Evolutionary conservation across 306 rosid species (phyloP).

Genomic region (Styphnolobium japonicum): DNA sequence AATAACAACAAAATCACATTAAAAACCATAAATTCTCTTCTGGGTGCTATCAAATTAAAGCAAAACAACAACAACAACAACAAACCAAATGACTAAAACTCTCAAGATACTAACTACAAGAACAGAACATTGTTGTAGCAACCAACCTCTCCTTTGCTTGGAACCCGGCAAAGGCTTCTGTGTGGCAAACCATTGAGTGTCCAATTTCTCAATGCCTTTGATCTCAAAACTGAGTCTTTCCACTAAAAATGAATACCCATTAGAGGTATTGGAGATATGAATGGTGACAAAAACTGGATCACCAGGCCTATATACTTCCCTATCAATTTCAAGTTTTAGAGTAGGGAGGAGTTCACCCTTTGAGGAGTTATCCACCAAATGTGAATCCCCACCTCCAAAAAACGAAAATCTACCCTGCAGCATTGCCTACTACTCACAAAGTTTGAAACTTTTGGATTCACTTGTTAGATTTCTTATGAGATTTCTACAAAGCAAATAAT

Average conservation of each 20-base stretch:
- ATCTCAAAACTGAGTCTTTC: constrained; percentile 86
- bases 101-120: background rate
- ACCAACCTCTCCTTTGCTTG: constrained; percentile 78
- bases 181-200: constrained; percentile 87
- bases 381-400: constrained; percentile 56
- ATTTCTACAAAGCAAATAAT: background rate
- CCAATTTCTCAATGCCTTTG: constrained; percentile 80
- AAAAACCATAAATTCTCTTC: background rate
- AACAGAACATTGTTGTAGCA: background rate
- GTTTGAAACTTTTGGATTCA: background rate
- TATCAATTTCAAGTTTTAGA: constrained; percentile 71
- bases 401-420: constrained; percentile 57
- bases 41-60: background rate
- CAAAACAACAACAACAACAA: constrained; percentile 15
- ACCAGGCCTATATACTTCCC: constrained; percentile 84
- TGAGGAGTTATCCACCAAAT: constrained; percentile 13
- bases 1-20: background rate
- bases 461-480: background rate
- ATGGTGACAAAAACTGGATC: constrained; percentile 72
- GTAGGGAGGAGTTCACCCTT: constrained; percentile 41
- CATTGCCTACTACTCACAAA: too few relatives aligned
- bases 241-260: constrained; percentile 56
- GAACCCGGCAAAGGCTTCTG: constrained; percentile 77
- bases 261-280: constrained; percentile 63
- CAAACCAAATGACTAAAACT: background rate